phyloP scores from a whole-genome alignment of 2,329 filamentous ascomycete species.

The Cytospora schulzeri region DNA sequence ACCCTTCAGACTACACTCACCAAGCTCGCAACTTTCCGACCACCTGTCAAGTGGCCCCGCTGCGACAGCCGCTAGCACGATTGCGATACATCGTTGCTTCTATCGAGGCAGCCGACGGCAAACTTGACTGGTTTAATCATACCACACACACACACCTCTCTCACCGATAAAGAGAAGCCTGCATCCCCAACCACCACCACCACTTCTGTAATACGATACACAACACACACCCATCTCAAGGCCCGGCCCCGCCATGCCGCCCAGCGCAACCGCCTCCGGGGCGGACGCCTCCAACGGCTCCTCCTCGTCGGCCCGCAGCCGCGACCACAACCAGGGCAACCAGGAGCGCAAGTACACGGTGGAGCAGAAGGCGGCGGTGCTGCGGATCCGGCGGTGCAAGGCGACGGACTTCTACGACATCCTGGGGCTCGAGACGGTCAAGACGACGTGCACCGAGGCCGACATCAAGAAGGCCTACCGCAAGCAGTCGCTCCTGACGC shows the following conservation, averaged over 20 bases:
- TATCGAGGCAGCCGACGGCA: constrained; percentile 18
- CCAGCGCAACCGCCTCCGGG: constrained; percentile 57
- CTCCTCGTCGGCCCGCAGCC: constrained; percentile 47
- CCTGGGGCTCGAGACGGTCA: constrained; percentile 68
- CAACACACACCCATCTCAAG: constrained; percentile 6
- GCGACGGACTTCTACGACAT: constrained; percentile 96
- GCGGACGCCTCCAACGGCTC: constrained; percentile 47
- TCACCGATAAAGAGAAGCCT: constrained; percentile 6
- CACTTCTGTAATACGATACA: constrained; percentile 2
- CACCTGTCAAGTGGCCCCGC: background rate
- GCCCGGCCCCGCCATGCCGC: constrained; percentile 39
- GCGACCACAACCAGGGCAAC: constrained; percentile 76
- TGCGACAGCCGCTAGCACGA: background rate
- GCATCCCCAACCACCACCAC: constrained; percentile 11
- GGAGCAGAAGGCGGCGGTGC: constrained; percentile 89
- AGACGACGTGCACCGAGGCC: constrained; percentile 68
- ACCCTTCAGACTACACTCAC: too few species aligned
- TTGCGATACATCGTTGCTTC: constrained; percentile 10
- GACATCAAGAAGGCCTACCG: constrained; percentile 99
- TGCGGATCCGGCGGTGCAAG: constrained; percentile 82
- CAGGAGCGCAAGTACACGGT: constrained; percentile 77
- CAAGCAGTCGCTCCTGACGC: constrained; percentile 89
- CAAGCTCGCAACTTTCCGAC: constrained; percentile 3
- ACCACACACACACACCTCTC: too few species aligned
- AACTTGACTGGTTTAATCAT: constrained; percentile 14